phyloP scores from a whole-genome alignment of 306 rosid species.

The Carpinus fangiana region DNA sequence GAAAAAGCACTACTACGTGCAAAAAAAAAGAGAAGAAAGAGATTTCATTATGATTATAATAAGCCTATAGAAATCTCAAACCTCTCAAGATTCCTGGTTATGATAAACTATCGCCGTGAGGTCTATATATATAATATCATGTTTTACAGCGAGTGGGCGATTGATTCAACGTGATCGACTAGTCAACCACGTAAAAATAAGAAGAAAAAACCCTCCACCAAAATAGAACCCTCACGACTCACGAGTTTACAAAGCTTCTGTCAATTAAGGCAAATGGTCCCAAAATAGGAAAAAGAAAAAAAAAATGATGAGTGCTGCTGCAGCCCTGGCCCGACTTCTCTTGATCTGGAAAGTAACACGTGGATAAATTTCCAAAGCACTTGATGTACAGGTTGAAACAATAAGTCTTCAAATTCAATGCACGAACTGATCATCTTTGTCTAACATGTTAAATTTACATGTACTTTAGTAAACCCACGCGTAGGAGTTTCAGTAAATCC shows the following conservation, averaged over 20 bases:
- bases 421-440: conserved; percentile 1
- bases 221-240: neutral
- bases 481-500: conserved; percentile 46
- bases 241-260: conserved; percentile 19
- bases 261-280: neutral
- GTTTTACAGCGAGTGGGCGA: neutral
- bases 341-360: conserved; percentile 10
- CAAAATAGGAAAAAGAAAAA: neutral
- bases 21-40: neutral
- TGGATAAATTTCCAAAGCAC: neutral
- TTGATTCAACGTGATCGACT: conserved; percentile 25
- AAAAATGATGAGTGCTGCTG: neutral
- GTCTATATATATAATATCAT: neutral
- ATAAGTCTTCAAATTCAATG: neutral
- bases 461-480: conserved; percentile 38
- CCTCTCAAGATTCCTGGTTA: neutral
- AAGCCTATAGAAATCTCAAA: neutral
- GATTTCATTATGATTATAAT: neutral
- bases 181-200: conserved; percentile 34
- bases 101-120: neutral
- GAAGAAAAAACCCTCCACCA: conserved; percentile 12
- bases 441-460: conserved; percentile 19
- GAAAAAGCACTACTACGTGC: neutral
- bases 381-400: conserved; percentile 7
- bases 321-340: neutral